Conservation (phyloP, 306 rosid genomes). For the Fragaria vesca region DNA sequence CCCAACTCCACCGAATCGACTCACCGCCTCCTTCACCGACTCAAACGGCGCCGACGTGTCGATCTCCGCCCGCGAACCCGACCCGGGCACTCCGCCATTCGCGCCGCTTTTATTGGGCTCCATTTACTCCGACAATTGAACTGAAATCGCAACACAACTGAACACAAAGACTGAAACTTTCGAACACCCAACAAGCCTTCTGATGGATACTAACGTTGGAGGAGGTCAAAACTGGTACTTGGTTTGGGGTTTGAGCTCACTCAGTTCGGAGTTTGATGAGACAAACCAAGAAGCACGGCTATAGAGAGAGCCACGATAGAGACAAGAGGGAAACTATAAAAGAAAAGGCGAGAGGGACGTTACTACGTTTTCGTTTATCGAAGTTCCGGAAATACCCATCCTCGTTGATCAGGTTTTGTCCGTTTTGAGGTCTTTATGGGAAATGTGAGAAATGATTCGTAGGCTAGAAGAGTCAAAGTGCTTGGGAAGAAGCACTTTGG, state of each 20-base stretch:
- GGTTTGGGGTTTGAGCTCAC: not conserved
- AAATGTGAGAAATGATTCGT: not conserved
- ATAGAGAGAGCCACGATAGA: not conserved
- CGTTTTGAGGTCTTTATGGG: not conserved
- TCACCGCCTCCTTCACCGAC: constrained; percentile 77
- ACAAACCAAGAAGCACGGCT: constrained; percentile 15
- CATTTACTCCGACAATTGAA: constrained; percentile 5
- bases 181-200: not conserved
- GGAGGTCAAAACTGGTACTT: not conserved
- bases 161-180: not conserved
- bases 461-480: not conserved
- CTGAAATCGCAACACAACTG: constrained; percentile 7
- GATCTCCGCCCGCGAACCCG: constrained; percentile 53
- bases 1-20: constrained; percentile 70
- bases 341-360: not conserved
- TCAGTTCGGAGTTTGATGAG: not conserved
- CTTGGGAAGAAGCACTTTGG: not conserved
- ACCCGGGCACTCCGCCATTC: not conserved
- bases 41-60: constrained; percentile 85
- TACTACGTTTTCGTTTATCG: not conserved
- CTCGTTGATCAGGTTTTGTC: not conserved
- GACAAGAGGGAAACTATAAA: not conserved
- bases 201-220: not conserved
- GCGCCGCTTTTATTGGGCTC: constrained; percentile 6
- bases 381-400: not conserved